Evolutionary conservation across 2,329 filamentous ascomycete species (phyloP).

Genomic region (Coleophoma eucalyptorum): DNA sequence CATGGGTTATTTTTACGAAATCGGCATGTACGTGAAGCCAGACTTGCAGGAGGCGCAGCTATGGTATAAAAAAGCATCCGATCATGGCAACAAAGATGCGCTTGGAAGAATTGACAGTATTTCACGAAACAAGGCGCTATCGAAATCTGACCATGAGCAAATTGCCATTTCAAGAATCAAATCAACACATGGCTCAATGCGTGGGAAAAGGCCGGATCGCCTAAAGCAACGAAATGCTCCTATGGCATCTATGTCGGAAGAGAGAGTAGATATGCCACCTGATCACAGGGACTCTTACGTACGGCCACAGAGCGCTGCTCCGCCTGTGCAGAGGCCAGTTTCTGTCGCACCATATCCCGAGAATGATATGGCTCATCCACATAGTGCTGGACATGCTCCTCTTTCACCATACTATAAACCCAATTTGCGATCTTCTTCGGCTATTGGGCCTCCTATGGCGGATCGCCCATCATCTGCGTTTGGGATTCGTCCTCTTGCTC

Average conservation of each 20-base stretch:
- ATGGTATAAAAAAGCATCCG: slow-evolving; percentile 89
- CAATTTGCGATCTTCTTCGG: slow-evolving; percentile 43
- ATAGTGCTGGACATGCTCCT: neutral
- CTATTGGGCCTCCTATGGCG: slow-evolving; percentile 37
- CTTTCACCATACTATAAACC: slow-evolving; percentile 39
- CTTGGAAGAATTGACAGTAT: slow-evolving; percentile 78
- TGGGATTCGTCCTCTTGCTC: slow-evolving; percentile 41
- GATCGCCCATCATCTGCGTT: slow-evolving; percentile 40
- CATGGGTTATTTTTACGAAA: slow-evolving; percentile 95
- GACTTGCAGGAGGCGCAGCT: slow-evolving; percentile 76
- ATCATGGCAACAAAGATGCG: slow-evolving; percentile 90
- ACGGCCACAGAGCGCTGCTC: slow-evolving; percentile 4
- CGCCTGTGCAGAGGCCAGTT: slow-evolving; percentile 12
- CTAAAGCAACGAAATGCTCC: slow-evolving; percentile 42
- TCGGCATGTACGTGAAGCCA: slow-evolving; percentile 86
- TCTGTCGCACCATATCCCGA: slow-evolving; percentile 65
- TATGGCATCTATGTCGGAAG: slow-evolving; percentile 24
- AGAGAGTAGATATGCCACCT: slow-evolving; percentile 18
- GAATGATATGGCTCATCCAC: slow-evolving; percentile 50
- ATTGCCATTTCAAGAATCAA: slow-evolving; percentile 87
- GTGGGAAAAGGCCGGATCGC: slow-evolving; percentile 56
- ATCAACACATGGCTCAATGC: slow-evolving; percentile 69
- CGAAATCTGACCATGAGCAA: slow-evolving; percentile 88
- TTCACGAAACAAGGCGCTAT: slow-evolving; percentile 76
- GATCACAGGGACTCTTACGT: slow-evolving; percentile 16